Evolutionary conservation across 257 asterid genomes (phyloP), one percentile per base, ranked within the genome.

Genomic region (Thymus mandschuricus): DNA sequence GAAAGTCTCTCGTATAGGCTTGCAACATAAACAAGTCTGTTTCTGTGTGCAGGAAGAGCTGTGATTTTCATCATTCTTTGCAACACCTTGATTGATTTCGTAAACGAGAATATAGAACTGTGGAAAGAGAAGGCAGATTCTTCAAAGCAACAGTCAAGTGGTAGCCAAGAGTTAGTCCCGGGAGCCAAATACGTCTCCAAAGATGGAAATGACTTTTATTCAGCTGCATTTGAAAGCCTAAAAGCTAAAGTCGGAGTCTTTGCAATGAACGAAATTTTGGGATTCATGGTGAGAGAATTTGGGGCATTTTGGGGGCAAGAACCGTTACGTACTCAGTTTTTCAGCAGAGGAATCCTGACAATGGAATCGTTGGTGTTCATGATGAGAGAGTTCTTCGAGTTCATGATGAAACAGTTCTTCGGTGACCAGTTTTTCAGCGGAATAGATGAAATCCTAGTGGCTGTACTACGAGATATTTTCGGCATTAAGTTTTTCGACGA

Each of bases 191-290:
- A 44, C 10, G 70, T 54, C 54, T 56, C 72, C 40, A 6, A 28
- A 0, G 61, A 66, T 4, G 46, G 48, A 29, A 1, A n/a, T 31
- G 45, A 12, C 61, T 62, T 4, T 12, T 65, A n/a, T 72, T 35
- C 68, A 29, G 50, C 48, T 54, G 61, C 43, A 34, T 40, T 50
- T 72, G 68, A 58, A 50, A 62, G 38, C 28, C 78, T 85, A 43
- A 82, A 82, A 80, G 84, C 80, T 5, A 78, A 75, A 41, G 27
- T 81, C 40, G 69, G 84, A 40, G 29, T 58, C 21, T 76, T 82
- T 68, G 77, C 81, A 84, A 60, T 65, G 87, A 71, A 71, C 35
- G 82, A 78, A 4, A 78, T 78, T 66, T 46, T 62, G 40, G n/a
- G 11, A 10, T 63, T 41, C 28, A 29, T 63, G 54, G 52, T 63